These are phyloP conservation scores for Pythium guiyangense DNA, from an alignment of 352 stramenopile species.

Conservation along the genomic window DNA sequence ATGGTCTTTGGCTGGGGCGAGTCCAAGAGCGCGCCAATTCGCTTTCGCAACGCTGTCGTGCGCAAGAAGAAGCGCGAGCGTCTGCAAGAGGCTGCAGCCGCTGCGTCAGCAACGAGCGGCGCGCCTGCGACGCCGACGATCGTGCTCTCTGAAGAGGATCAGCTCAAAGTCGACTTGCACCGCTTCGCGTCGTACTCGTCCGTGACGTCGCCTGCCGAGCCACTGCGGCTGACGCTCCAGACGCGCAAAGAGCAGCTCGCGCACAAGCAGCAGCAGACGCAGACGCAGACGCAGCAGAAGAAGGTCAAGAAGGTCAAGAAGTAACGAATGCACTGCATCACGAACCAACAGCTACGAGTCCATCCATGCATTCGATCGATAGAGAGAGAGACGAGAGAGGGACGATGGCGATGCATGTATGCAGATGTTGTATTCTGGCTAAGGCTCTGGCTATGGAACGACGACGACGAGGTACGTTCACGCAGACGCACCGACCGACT, in stretches of 20 bases:
- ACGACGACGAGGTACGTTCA: too few species aligned
- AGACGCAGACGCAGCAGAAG: slow-evolving; percentile 24
- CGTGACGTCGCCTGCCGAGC: slow-evolving; percentile 56
- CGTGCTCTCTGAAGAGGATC: slow-evolving; percentile 33
- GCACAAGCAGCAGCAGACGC: slow-evolving; percentile 1
- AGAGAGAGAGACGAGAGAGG: too few species aligned
- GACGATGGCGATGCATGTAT: slow-evolving; percentile 3
- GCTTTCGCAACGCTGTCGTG: slow-evolving; percentile 64
- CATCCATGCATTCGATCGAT: too few species aligned
- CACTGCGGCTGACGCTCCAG: slow-evolving; percentile 25
- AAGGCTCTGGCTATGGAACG: too few species aligned
- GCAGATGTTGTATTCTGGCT: too few species aligned
- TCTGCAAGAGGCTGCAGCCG: slow-evolving; percentile 16
- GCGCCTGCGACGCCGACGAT: slow-evolving; percentile 16
- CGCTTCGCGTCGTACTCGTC: slow-evolving; percentile 70
- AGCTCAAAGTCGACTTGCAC: slow-evolving; percentile 57
- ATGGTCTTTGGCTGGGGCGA: slow-evolving; percentile 68
- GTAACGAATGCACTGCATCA: too few species aligned
- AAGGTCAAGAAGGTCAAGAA: slow-evolving; percentile 12
- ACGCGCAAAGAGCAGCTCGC: slow-evolving; percentile 17
- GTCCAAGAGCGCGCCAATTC: slow-evolving; percentile 48
- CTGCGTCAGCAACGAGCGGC: slow-evolving; percentile 8
- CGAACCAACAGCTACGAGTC: too few species aligned
- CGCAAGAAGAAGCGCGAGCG: slow-evolving; percentile 62
- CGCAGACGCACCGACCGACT: too few species aligned